A percentile compares a stretch with the other conserved stretches of the same genome.
These are phyloP conservation scores for Serendipita sp. DNA, from an alignment of 768 basidiomycete genomes.

Conservation along the genomic window DNA sequence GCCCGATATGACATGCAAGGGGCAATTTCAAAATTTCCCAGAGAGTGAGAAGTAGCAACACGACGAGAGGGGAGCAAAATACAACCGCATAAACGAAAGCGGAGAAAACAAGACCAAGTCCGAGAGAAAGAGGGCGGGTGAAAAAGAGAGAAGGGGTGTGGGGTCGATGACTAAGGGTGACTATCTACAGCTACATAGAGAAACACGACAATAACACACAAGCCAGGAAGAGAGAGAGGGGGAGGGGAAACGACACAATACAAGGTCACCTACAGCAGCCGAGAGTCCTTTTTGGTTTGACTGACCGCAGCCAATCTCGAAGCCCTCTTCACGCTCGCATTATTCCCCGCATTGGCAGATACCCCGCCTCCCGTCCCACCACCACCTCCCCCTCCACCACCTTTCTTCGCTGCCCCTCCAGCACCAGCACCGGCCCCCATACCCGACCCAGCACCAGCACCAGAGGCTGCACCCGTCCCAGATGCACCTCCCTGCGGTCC, in stretches of 20 bases:
- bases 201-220: background rate
- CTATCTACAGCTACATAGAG: background rate
- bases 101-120: too few species aligned
- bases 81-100: too few species aligned
- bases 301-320: conserved; percentile 67
- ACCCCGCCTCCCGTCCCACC: conserved; percentile 10
- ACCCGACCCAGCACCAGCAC: conserved; percentile 42
- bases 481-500: conserved; percentile 1
- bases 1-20: background rate
- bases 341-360: conserved; percentile 37
- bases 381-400: conserved; percentile 37
- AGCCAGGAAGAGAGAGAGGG: background rate
- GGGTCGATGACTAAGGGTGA: background rate
- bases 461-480: too few species aligned
- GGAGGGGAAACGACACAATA: background rate
- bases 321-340: conserved; percentile 23
- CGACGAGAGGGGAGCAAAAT: too few species aligned
- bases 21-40: too few species aligned
- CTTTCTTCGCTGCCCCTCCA: background rate
- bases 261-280: conserved; percentile 41
- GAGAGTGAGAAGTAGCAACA: too few species aligned
- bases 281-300: conserved; percentile 69
- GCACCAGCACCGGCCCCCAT: conserved; percentile 21
- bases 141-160: background rate
- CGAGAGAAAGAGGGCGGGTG: background rate